These are phyloP conservation scores for Luffa aegyptiaca DNA, from an alignment of 306 rosid species.

Conservation along the genomic window DNA sequence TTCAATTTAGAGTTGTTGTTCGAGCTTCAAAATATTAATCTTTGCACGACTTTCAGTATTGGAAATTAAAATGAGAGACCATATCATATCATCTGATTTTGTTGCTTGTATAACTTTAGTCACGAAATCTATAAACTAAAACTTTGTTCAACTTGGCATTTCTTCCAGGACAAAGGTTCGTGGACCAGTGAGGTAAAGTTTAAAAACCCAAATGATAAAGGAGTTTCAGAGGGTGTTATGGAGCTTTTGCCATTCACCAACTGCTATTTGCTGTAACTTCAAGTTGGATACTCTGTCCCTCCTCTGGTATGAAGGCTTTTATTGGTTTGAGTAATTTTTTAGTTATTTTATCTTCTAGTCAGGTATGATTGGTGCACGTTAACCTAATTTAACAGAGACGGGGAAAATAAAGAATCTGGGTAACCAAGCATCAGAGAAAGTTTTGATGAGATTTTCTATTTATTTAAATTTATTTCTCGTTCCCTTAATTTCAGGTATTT, in stretches of 20 bases:
- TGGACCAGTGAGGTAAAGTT: not conserved
- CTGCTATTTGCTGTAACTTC: not conserved
- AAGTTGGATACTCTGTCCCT: not conserved
- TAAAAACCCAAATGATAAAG: constrained; percentile 28
- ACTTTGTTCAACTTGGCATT: not conserved
- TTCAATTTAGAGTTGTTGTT: too few relatives aligned
- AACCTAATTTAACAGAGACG: too few relatives aligned
- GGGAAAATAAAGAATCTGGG: too few relatives aligned
- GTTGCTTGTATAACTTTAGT: not conserved
- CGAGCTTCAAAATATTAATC: not conserved
- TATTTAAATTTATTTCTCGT: too few relatives aligned
- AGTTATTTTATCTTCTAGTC: not conserved
- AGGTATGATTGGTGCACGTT: too few relatives aligned
- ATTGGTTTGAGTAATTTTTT: not conserved
- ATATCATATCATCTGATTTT: not conserved
- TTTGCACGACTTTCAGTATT: not conserved
- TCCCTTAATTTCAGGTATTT: too few relatives aligned
- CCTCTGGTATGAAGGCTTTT: not conserved
- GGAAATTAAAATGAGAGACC: not conserved
- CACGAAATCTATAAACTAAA: not conserved
- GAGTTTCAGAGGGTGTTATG: constrained; percentile 23
- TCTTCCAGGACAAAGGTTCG: constrained; percentile 9
- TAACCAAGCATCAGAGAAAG: too few relatives aligned
- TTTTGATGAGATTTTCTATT: too few relatives aligned
- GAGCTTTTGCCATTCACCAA: constrained; percentile 12